phyloP scores from a whole-genome alignment of 1,139 yeast species.

The Hansenula sp. region DNA sequence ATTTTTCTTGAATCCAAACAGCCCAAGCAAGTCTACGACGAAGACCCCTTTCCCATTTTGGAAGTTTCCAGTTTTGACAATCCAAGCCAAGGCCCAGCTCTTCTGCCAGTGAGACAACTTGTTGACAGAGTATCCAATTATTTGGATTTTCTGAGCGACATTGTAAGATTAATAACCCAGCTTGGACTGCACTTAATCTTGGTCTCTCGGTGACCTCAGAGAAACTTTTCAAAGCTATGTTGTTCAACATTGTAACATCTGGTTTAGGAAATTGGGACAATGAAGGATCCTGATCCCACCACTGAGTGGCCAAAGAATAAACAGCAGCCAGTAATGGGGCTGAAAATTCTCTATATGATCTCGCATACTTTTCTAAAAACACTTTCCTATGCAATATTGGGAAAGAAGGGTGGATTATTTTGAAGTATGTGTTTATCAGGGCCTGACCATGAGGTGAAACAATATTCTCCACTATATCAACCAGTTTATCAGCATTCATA shows the following conservation, averaged over 20 bases:
- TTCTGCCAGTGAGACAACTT: constrained; percentile 81
- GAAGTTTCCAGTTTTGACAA: constrained; percentile 84
- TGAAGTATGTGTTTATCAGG: constrained; percentile 65
- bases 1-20: constrained; percentile 82
- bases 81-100: constrained; percentile 84
- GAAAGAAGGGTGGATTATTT: constrained; percentile 74
- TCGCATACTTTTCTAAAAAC: constrained; percentile 67
- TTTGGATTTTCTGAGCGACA: constrained; percentile 48
- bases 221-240: constrained; percentile 51
- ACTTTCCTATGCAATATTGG: constrained; percentile 77
- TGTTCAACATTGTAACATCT: constrained; percentile 56
- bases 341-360: constrained; percentile 75
- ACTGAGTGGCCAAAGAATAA: constrained; percentile 68
- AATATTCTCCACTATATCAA: constrained; percentile 66
- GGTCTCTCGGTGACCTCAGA: constrained; percentile 67
- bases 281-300: constrained; percentile 83
- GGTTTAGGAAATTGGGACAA: constrained; percentile 63
- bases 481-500: constrained; percentile 60
- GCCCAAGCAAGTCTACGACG: constrained; percentile 91
- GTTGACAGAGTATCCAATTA: constrained; percentile 85
- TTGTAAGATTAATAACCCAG: constrained; percentile 66
- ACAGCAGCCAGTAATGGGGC: constrained; percentile 78
- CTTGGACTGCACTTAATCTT: constrained; percentile 75
- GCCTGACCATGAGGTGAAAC: constrained; percentile 78
- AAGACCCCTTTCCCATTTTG: constrained; percentile 88